Evolutionary conservation across 805 yeast genomes (phyloP).

Genomic region (Saturnispora mendoncae): DNA sequence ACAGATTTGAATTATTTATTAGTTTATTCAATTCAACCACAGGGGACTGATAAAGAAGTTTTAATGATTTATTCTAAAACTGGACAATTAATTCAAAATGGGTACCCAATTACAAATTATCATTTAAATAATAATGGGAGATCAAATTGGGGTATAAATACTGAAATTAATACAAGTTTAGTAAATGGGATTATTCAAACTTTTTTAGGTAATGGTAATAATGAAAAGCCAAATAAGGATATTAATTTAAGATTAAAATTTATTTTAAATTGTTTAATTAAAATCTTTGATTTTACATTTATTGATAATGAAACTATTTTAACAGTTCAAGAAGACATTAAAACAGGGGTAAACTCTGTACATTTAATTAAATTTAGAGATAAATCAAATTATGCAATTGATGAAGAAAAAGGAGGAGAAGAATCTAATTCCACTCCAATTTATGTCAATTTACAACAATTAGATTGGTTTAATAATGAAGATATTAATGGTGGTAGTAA

Average conservation of each 20-base stretch:
- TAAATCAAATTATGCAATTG: slow-evolving; percentile 14
- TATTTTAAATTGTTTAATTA: slow-evolving; percentile 29
- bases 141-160: slow-evolving; percentile 12
- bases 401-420: slow-evolving; percentile 13
- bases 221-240: slow-evolving; percentile 27
- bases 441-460: slow-evolving; percentile 24
- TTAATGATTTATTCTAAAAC: slow-evolving; percentile 24
- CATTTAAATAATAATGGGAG: slow-evolving; percentile 7
- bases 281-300: slow-evolving; percentile 25
- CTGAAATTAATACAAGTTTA: slow-evolving; percentile 4
- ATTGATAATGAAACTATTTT: slow-evolving; percentile 20
- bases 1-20: slow-evolving; percentile 34
- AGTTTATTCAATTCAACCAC: slow-evolving; percentile 33
- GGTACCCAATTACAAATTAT: slow-evolving; percentile 15
- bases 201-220: slow-evolving; percentile 18
- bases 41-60: slow-evolving; percentile 24
- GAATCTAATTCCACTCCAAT: slow-evolving; percentile 16
- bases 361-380: slow-evolving; percentile 20
- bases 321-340: slow-evolving; percentile 19
- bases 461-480: slow-evolving; percentile 26
- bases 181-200: slow-evolving; percentile 20
- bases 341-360: slow-evolving; percentile 26
- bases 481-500: slow-evolving; percentile 12
- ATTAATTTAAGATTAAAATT: slow-evolving; percentile 27
- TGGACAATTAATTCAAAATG: slow-evolving; percentile 29